Conservation (phyloP, 805 yeast genomes). For the Deakozyma indianensis region DNA sequence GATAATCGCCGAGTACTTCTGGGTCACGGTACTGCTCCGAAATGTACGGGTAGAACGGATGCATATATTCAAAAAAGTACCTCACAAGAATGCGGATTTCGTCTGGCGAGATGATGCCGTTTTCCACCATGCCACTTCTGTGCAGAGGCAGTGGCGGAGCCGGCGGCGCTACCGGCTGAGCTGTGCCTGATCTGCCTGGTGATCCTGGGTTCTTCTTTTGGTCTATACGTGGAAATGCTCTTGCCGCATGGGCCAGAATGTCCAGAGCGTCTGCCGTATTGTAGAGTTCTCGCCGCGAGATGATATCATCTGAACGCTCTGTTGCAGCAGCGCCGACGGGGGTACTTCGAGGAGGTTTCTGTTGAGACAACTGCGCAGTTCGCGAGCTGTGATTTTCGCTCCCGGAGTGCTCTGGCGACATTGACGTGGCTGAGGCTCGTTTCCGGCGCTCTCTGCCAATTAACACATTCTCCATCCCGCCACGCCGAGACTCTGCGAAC, state of each 20-base stretch:
- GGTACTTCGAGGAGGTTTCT: not conserved
- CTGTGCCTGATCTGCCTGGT: not conserved
- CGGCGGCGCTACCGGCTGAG: not conserved
- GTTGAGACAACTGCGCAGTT: not conserved
- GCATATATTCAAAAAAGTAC: constrained; percentile 58
- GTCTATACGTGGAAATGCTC: constrained; percentile 19
- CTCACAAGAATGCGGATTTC: constrained; percentile 18
- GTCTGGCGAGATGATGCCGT: constrained; percentile 40
- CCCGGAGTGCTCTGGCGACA: not conserved
- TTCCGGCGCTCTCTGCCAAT: constrained; percentile 16
- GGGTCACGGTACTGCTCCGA: constrained; percentile 61
- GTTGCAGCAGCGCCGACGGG: constrained; percentile 2
- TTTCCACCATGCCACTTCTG: constrained; percentile 47
- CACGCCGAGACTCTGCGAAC: constrained; percentile 44
- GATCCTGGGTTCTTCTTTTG: not conserved
- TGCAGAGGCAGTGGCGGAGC: not conserved
- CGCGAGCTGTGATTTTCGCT: not conserved
- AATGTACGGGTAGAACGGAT: constrained; percentile 81
- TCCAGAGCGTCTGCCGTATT: constrained; percentile 25
- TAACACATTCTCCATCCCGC: constrained; percentile 28
- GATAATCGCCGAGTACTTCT: constrained; percentile 56
- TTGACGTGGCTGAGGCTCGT: not conserved
- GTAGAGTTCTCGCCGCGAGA: constrained; percentile 18
- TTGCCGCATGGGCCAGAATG: constrained; percentile 24
- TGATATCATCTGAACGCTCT: constrained; percentile 2